A percentile compares a stretch with the other conserved stretches of the same genome.
Evolutionary conservation across 2,329 filamentous ascomycete species (phyloP).

Genomic region (Chalara sp.): DNA sequence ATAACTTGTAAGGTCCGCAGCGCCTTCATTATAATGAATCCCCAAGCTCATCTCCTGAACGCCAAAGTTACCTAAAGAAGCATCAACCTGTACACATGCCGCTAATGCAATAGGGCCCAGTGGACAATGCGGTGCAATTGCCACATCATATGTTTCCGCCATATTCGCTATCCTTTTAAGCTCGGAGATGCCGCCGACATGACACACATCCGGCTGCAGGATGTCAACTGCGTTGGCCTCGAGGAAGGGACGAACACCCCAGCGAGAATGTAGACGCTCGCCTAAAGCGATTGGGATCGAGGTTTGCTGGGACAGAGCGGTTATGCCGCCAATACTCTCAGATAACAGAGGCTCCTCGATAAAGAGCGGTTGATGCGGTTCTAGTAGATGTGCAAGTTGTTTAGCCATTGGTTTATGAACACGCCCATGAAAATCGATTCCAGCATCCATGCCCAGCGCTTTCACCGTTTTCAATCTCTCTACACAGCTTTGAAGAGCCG

Average conservation of each 20-base stretch:
- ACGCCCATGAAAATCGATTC: slow-evolving; percentile 72
- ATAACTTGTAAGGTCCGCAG: slow-evolving; percentile 61
- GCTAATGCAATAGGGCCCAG: slow-evolving; percentile 68
- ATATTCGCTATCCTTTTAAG: slow-evolving; percentile 62
- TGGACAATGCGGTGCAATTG: slow-evolving; percentile 67
- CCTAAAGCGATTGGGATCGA: slow-evolving; percentile 64
- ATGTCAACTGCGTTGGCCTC: slow-evolving; percentile 64
- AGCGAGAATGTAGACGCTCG: slow-evolving; percentile 64
- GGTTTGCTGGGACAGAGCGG: slow-evolving; percentile 48
- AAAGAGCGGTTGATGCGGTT: slow-evolving; percentile 65
- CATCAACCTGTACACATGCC: slow-evolving; percentile 61
- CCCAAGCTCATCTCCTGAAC: slow-evolving; percentile 76
- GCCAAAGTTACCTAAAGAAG: slow-evolving; percentile 55
- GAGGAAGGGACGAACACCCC: slow-evolving; percentile 68
- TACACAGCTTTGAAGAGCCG: slow-evolving; percentile 53
- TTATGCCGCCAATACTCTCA: slow-evolving; percentile 54
- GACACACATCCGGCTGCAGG: slow-evolving; percentile 65
- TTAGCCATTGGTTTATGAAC: slow-evolving; percentile 78
- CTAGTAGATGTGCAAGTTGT: slow-evolving; percentile 61
- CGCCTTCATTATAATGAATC: slow-evolving; percentile 70
- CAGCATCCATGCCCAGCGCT: slow-evolving; percentile 62
- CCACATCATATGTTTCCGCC: slow-evolving; percentile 68
- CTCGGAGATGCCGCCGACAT: slow-evolving; percentile 68
- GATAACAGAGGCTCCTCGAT: slow-evolving; percentile 68
- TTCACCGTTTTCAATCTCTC: slow-evolving; percentile 64